Conservation (phyloP, 2,329 filamentous ascomycete species). For the Hypoxylon sp. region DNA sequence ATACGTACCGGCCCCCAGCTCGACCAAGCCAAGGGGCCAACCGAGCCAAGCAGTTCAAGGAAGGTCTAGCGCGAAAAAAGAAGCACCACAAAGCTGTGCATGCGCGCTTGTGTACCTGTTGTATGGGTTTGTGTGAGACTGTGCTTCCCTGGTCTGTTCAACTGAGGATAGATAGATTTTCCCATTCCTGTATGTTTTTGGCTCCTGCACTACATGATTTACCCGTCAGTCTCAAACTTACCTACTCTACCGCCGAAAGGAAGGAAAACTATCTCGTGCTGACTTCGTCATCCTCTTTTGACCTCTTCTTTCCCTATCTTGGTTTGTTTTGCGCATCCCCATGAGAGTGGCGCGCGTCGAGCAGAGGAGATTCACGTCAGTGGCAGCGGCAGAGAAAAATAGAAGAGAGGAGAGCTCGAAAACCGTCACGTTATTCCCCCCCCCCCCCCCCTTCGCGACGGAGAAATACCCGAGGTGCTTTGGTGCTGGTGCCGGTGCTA, state of each 20-base stretch:
- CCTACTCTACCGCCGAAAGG: constrained; percentile 14
- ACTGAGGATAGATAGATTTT: constrained; percentile 32
- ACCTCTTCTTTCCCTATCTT: neutral
- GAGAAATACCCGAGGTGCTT: constrained; percentile 32
- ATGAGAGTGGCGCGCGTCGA: constrained; percentile 33
- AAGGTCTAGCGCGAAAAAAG: constrained; percentile 39
- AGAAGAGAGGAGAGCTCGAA: constrained; percentile 16
- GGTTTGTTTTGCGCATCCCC: constrained; percentile 13
- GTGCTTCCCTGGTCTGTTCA: constrained; percentile 34
- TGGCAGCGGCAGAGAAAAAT: constrained; percentile 11
- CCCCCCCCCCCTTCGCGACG: constrained; percentile 7
- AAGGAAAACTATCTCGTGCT: constrained; percentile 22
- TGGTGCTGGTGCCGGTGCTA: constrained; percentile 17
- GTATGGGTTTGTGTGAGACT: constrained; percentile 40
- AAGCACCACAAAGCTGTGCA: constrained; percentile 37
- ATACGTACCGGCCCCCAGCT: constrained; percentile 35
- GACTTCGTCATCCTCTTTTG: constrained; percentile 29
- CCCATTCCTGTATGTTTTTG: constrained; percentile 25
- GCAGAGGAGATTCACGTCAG: constrained; percentile 23
- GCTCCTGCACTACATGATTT: constrained; percentile 42
- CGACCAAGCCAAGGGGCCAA: constrained; percentile 28
- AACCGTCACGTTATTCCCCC: constrained; percentile 8
- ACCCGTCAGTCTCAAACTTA: constrained; percentile 41
- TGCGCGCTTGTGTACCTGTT: constrained; percentile 42
- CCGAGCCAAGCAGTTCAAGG: constrained; percentile 36